phyloP scores from a whole-genome alignment of 202 grass and related monocot genomes.

The Hordeum pubiflorum region DNA sequence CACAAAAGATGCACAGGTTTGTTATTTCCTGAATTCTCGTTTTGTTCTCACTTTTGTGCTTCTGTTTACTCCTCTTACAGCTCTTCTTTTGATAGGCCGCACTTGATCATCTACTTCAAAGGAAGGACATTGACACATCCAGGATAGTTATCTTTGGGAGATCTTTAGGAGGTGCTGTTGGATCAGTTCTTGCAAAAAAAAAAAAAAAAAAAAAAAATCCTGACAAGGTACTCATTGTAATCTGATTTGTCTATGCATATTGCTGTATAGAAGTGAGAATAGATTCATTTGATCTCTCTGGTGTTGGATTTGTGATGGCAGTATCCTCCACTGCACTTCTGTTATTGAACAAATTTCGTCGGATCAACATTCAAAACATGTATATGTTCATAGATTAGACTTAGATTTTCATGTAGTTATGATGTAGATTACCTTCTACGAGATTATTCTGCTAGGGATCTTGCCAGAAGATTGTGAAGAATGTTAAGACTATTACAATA shows the following conservation, averaged over 20 bases:
- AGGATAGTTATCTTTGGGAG: constrained; percentile 93
- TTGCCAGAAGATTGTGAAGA: not conserved
- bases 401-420: not conserved
- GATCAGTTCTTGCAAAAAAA: constrained; percentile 77
- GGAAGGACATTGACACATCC: constrained; percentile 90
- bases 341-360: not conserved
- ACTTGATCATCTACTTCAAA: constrained; percentile 87
- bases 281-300: not conserved
- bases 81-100: constrained; percentile 62
- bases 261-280: constrained; percentile 9
- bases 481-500: not conserved
- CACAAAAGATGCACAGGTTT: constrained; percentile 93
- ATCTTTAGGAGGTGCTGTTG: constrained; percentile 98
- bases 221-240: constrained; percentile 62
- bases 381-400: not conserved
- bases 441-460: not conserved
- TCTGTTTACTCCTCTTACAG: constrained; percentile 10
- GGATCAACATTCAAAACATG: not conserved
- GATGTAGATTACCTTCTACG: constrained; percentile 2
- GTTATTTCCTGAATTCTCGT: constrained; percentile 22
- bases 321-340: not conserved
- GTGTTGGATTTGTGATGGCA: not conserved
- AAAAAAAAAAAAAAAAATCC: constrained; percentile 99
- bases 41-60: constrained; percentile 15
- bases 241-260: constrained; percentile 10